These are phyloP conservation scores for Eucalyptus pauciflora DNA, from an alignment of 345 rosid genomes.

Conservation along the genomic window DNA sequence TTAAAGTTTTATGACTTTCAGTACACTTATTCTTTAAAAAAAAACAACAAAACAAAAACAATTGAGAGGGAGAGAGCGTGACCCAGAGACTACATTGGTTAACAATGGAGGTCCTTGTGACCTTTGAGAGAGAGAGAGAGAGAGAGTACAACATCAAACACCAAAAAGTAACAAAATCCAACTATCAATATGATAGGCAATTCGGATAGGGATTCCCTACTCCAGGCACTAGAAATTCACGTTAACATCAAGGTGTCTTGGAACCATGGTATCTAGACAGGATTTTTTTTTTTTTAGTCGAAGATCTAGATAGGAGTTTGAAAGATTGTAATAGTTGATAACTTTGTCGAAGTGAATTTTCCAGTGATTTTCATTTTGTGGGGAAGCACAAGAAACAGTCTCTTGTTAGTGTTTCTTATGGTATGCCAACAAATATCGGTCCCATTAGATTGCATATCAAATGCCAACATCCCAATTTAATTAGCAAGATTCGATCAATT, in stretches of 20 bases:
- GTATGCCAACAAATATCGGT: too few species aligned
- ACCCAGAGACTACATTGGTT: not conserved
- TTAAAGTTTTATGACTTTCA: too few species aligned
- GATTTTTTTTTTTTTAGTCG: too few species aligned
- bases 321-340: too few species aligned
- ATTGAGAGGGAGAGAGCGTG: not conserved
- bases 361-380: not conserved
- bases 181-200: not conserved
- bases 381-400: not conserved
- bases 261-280: not conserved
- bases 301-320: too few species aligned
- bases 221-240: not conserved
- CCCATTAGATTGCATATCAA: too few species aligned
- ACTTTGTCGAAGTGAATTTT: too few species aligned
- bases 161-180: not conserved
- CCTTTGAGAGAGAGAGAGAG: not conserved
- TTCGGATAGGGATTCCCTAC: too few species aligned
- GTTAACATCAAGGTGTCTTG: not conserved
- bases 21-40: too few species aligned
- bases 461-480: not conserved
- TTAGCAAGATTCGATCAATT: not conserved
- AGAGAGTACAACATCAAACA: not conserved
- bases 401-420: too few species aligned
- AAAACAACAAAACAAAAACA: too few species aligned
- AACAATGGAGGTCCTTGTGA: not conserved